phyloP scores from a whole-genome alignment of 2,329 filamentous ascomycete species.

The Raffaelea arxii region DNA sequence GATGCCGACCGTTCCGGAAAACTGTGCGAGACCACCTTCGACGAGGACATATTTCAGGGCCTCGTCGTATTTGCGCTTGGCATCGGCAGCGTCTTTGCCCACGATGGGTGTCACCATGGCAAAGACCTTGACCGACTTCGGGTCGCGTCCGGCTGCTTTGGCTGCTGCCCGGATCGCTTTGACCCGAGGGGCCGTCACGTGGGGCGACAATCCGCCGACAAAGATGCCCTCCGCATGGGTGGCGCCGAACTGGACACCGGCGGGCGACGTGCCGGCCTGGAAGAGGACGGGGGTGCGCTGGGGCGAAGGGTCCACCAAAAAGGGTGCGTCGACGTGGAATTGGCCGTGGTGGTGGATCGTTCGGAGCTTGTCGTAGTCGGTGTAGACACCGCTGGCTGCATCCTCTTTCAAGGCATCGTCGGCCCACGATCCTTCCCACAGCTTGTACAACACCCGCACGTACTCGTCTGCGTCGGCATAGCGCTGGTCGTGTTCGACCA shows the following conservation, averaged over 20 bases:
- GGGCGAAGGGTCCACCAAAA: conserved; percentile 5
- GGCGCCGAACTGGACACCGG: conserved; percentile 12
- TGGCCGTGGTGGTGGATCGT: neutral
- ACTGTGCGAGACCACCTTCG: conserved; percentile 15
- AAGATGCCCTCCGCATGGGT: conserved; percentile 15
- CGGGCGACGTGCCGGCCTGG: conserved; percentile 14
- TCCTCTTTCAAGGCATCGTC: conserved; percentile 3
- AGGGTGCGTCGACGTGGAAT: neutral
- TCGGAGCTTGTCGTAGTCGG: neutral
- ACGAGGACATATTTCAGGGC: conserved; percentile 11
- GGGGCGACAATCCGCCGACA: conserved; percentile 4
- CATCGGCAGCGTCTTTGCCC: conserved; percentile 13
- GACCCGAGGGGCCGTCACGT: neutral
- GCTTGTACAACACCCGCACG: conserved; percentile 12
- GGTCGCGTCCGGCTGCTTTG: conserved; percentile 9
- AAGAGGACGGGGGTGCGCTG: conserved; percentile 15
- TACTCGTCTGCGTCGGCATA: conserved; percentile 15
- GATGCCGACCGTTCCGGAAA: conserved; percentile 15
- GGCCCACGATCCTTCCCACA: conserved; percentile 8
- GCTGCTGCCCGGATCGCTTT: neutral
- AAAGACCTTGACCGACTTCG: conserved; percentile 13
- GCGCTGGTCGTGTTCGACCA: conserved; percentile 13
- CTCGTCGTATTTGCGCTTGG: conserved; percentile 13
- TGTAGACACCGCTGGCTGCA: neutral
- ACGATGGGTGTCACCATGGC: conserved; percentile 13